Base-by-base conservation (phyloP, 2,329 filamentous ascomycete genomes). In the Paracorniculantispora psalliotae region DNA sequence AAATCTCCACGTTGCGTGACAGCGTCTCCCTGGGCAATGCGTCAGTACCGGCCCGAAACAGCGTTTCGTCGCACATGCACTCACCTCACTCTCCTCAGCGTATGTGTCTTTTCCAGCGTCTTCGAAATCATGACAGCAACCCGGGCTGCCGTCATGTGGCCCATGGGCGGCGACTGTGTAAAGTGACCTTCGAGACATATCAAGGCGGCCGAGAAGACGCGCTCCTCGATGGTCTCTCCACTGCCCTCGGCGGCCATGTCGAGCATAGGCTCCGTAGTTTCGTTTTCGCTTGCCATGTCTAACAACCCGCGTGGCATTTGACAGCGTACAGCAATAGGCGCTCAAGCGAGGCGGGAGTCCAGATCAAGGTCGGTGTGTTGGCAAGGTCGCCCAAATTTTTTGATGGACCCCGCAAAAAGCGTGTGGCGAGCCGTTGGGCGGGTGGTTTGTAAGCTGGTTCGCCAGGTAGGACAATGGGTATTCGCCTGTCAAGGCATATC, bases 71-170 rank as follows among this genome's bases (percentile, higher is more conserved):
- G 17, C 13, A 7, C 0, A 44, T 23, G 26, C 3, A 54, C 76
- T 63, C 69, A 86, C 82, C 84, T 78, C 35, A 85, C 82, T 61
- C 85, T 82, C 59, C 83, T 79, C 23, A 82, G 77, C 1, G 79
- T 83, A 63, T 86, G 82, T 3, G 84, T 87, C 73, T 85, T 85
- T 64, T 87, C 84, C 41, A 88, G 69, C 1, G 84, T 86, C 67
- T 79, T 82, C 3, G 80, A 76, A 49, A 88, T 76, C 73, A 87
- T 83, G 57, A 77, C 78, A 62, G 76, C 79, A 51, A 85, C 79
- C 63, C 79, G 81, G 39, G 76, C 72, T 61, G 80, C 78, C 12
- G 83, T 83, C 64, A 77, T 77, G 19, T 79, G 77, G 2, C 84
- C 84, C 73, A 87, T 83, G 33, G 79, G 75, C 47, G 82, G 81